phyloP scores from a whole-genome alignment of 495 filamentous ascomycete species.

The Rusavskia elegans region DNA sequence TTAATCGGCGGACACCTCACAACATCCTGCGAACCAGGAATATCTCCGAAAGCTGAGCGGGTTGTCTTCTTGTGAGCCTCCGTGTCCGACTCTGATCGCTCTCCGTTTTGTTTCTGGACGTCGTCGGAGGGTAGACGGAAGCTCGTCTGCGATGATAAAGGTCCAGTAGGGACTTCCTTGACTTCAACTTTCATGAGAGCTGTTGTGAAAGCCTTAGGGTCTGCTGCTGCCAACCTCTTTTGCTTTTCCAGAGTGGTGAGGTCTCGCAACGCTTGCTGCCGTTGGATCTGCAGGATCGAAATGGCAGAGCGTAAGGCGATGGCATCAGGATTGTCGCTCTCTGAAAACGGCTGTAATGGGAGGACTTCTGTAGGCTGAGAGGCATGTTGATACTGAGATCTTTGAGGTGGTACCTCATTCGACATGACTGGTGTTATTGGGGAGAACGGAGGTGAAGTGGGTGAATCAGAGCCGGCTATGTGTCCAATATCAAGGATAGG shows the following conservation, averaged over 20 bases:
- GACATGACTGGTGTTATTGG: constrained; percentile 15
- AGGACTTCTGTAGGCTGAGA: background rate
- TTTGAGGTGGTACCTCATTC: background rate
- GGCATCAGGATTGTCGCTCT: constrained; percentile 67
- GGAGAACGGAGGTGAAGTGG: constrained; percentile 14
- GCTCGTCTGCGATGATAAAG: constrained; percentile 8
- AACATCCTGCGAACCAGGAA: constrained; percentile 69
- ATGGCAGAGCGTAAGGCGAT: constrained; percentile 69
- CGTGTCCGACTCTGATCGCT: constrained; percentile 15
- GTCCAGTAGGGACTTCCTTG: constrained; percentile 20
- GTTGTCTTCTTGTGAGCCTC: constrained; percentile 22
- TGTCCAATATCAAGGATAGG: background rate
- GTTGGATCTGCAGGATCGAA: constrained; percentile 69
- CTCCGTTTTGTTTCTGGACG: constrained; percentile 18
- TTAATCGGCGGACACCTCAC: constrained; percentile 75
- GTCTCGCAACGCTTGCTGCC: constrained; percentile 55
- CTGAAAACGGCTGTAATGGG: constrained; percentile 50
- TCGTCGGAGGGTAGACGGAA: background rate
- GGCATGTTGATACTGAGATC: background rate
- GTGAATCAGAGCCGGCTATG: constrained; percentile 3
- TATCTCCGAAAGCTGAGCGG: constrained; percentile 25
- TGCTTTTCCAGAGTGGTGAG: constrained; percentile 45
- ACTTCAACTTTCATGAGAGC: constrained; percentile 43
- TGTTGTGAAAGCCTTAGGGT: constrained; percentile 52
- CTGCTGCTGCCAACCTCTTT: constrained; percentile 44